These are phyloP conservation scores for Parastagonospora avenae DNA, from an alignment of 2,329 filamentous ascomycete genomes.

Conservation along the genomic window DNA sequence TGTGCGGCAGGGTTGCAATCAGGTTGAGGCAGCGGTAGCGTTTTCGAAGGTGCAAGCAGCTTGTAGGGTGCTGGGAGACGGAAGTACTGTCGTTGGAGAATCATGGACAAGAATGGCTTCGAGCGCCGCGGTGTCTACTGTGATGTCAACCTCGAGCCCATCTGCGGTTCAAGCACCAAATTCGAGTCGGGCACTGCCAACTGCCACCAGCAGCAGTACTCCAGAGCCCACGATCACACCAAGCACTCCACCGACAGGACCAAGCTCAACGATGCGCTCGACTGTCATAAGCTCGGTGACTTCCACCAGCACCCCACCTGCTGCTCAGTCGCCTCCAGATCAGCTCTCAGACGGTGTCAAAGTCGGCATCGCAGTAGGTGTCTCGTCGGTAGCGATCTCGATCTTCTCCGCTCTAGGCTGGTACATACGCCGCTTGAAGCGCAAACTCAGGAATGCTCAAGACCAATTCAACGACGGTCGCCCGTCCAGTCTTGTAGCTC, in stretches of 20 bases:
- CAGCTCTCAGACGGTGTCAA: slow-evolving; percentile 27
- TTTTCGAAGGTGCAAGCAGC: slow-evolving; percentile 7
- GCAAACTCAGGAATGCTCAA: slow-evolving; percentile 21
- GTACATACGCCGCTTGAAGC: slow-evolving; percentile 34
- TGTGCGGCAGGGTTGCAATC: slow-evolving; percentile 14
- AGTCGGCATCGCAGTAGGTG: slow-evolving; percentile 26
- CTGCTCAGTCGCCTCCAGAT: slow-evolving; percentile 9
- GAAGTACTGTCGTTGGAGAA: background rate
- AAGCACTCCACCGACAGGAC: background rate
- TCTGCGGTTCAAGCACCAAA: background rate
- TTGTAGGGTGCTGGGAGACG: slow-evolving; percentile 3
- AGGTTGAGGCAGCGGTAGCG: slow-evolving; percentile 8
- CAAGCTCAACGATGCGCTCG: background rate
- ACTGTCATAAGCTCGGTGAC: slow-evolving; percentile 1
- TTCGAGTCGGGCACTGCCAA: background rate
- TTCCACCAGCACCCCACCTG: slow-evolving; percentile 16
- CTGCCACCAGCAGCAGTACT: background rate
- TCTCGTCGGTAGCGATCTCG: slow-evolving; percentile 15
- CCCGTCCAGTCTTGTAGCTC: background rate
- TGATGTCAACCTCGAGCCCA: background rate
- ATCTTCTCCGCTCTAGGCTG: slow-evolving; percentile 20
- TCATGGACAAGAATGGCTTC: background rate
- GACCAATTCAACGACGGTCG: slow-evolving; percentile 1
- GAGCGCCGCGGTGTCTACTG: background rate
- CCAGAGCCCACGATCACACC: background rate